Evolutionary conservation across 768 basidiomycete genomes (phyloP), one percentile per base, ranked within the genome.

Genomic region (Termitomyces sp.): DNA sequence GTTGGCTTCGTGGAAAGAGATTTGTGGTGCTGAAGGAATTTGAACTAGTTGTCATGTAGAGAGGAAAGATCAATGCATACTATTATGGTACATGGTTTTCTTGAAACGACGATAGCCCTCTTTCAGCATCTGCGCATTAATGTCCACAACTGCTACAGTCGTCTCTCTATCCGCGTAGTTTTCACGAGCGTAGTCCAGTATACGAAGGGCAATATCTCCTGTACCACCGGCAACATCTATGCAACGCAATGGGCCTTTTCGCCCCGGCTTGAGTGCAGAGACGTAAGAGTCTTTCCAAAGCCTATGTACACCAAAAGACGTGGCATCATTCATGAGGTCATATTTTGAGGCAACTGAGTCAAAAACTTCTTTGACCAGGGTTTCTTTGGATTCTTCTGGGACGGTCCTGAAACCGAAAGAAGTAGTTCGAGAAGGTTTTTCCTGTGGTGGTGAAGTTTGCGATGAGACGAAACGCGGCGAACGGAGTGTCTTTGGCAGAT

Each of bases 261-360:
- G 82, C 40, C 92, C 92, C 3, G 92, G 94, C 62, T 83, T 81
- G 59, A 98, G 72, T 0, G 79, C 73, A 1, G 84, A 80, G 28
- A 98, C 86, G 67, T 92, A 91, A 18, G 86, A 79, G 70, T 98
- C 94, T 73, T 98, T 99, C 97, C 97, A 99, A 24, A 99, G 76
- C 54, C 97, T 82, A 68, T 98, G 97, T 10, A 98, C 87, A 36
- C 97, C 97, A 60, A 98, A 74, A 3, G 97, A 98, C 71, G 94
- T 91, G n/a, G 94, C 92, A 68, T 98, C 97, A 78, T 99, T 99
- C 96, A 99, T 97, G 43, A 98, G 71, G 72, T 98, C 97, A 74
- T 99, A 99, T 46, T 83, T 88, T 36, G 92, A 88, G 44, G 97
- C 94, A 57, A 99, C 97, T 7, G 92, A 96, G 67, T 92, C 86